Percentiles rank a stretch among this genome's conserved stretches.
These are phyloP conservation scores for Mucor irregularis DNA, from an alignment of 371 early-diverging fungal species.

Conservation along the genomic window DNA sequence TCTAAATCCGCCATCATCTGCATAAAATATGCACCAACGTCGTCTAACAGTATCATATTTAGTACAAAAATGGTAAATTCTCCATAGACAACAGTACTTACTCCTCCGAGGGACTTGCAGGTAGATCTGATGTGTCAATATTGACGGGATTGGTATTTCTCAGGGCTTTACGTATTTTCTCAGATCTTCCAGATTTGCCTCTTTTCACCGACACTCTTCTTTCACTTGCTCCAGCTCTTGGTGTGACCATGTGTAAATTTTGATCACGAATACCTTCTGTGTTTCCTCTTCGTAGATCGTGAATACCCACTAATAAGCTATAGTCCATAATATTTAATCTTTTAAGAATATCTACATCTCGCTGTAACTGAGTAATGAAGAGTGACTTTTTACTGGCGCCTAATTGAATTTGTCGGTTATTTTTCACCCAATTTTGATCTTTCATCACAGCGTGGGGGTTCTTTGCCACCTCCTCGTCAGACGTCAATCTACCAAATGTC, in stretches of 20 bases:
- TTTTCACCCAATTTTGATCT: slow-evolving; percentile 92
- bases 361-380: slow-evolving; percentile 81
- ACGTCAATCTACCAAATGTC: slow-evolving; percentile 80
- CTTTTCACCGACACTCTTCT: slow-evolving; percentile 10
- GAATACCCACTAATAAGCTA: slow-evolving; percentile 89
- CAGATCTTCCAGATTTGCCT: slow-evolving; percentile 54
- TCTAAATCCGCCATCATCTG: slow-evolving; percentile 85
- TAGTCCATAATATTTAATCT: slow-evolving; percentile 96
- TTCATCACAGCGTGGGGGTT: slow-evolving; percentile 88
- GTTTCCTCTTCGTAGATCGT: slow-evolving; percentile 84
- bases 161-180: slow-evolving; percentile 63
- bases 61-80: background rate
- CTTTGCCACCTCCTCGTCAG: slow-evolving; percentile 70
- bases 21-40: slow-evolving; percentile 74
- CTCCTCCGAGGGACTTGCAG: slow-evolving; percentile 45
- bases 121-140: slow-evolving; percentile 48
- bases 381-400: slow-evolving; percentile 78
- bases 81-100: slow-evolving; percentile 13
- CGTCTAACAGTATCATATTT: too few relatives aligned
- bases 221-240: slow-evolving; percentile 40
- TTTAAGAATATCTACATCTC: slow-evolving; percentile 79
- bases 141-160: slow-evolving; percentile 65
- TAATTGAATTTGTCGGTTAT: slow-evolving; percentile 70
- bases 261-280: slow-evolving; percentile 83
- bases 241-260: slow-evolving; percentile 79